Evolutionary conservation across 305 asterid genomes (phyloP).

Genomic region (Solanum aculeatissimum): DNA sequence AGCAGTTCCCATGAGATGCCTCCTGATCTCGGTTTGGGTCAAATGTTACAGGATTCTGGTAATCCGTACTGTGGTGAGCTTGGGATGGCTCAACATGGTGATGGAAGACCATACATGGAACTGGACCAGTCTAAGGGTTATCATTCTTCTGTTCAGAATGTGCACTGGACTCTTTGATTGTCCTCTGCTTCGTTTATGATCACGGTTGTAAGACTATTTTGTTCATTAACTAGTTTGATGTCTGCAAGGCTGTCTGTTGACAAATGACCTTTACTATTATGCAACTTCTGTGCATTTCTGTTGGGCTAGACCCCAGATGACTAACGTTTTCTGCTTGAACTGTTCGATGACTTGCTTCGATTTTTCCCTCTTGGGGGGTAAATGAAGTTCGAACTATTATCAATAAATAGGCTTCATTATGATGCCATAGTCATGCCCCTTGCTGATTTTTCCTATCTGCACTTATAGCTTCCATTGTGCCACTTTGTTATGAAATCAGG

Average conservation of each 20-base stretch:
- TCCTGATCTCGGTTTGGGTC: slow-evolving; percentile 46
- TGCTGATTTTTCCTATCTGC: neutral
- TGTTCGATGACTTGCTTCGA: neutral
- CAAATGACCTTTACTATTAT: neutral
- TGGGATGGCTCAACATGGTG: slow-evolving; percentile 41
- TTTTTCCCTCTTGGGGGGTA: neutral
- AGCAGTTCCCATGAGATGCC: slow-evolving; percentile 30
- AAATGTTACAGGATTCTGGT: slow-evolving; percentile 24
- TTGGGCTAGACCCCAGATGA: neutral
- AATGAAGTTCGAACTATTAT: neutral
- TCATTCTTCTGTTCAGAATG: slow-evolving; percentile 49
- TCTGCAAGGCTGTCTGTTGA: neutral
- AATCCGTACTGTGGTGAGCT: slow-evolving; percentile 39
- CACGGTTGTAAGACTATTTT: neutral
- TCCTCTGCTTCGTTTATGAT: neutral
- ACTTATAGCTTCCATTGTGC: neutral
- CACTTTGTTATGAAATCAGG: too few relatives aligned
- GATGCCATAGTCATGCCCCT: neutral
- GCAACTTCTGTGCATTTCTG: neutral
- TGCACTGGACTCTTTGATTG: slow-evolving; percentile 56
- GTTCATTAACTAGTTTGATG: neutral
- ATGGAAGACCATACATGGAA: slow-evolving; percentile 34
- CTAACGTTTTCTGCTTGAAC: neutral
- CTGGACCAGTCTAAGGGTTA: slow-evolving; percentile 49
- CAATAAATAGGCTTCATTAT: neutral